Evolutionary conservation across 371 early-diverging fungal genomes (phyloP).

Genomic region (Rhizomucor miehei): DNA sequence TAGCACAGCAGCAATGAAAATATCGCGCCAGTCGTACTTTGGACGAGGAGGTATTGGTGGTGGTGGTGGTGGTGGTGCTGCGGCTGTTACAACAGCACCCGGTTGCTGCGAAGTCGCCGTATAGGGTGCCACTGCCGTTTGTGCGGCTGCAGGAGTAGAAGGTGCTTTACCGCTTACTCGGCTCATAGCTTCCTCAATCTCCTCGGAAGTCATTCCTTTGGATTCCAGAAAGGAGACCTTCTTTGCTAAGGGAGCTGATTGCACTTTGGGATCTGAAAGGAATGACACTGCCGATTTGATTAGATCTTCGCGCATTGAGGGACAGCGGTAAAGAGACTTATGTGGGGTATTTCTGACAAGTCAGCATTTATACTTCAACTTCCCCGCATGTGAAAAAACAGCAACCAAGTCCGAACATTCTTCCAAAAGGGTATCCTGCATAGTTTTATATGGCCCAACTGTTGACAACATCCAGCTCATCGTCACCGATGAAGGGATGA

Average conservation of each 20-base stretch:
- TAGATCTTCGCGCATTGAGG: conserved; percentile 71
- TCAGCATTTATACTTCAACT: no score
- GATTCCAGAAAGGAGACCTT: conserved; percentile 91
- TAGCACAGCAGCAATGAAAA: conserved; percentile 85
- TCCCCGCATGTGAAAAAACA: no score
- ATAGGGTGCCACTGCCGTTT: conserved; percentile 21
- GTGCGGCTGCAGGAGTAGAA: conserved; percentile 8
- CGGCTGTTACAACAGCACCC: conserved; percentile 9
- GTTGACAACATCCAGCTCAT: conserved; percentile 49
- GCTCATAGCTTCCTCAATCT: conserved; percentile 90
- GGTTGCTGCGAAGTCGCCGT: conserved; percentile 16
- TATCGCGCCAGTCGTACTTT: conserved; percentile 88
- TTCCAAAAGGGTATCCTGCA: no score
- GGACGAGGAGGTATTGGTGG: conserved; percentile 73
- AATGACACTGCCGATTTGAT: conserved; percentile 89
- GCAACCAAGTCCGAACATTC: no score
- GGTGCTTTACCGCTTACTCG: conserved; percentile 49
- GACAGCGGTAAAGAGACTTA: neutral
- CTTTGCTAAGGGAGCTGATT: conserved; percentile 83
- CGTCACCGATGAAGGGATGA: conserved; percentile 63
- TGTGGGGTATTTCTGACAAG: no score
- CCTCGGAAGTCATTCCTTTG: conserved; percentile 89
- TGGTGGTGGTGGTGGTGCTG: no score
- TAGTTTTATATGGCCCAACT: conserved; percentile 62
- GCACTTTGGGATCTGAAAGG: conserved; percentile 90